A percentile compares a stretch with the other conserved stretches of the same genome.
These are phyloP conservation scores for Penicillium sclerotigenum DNA, from an alignment of 2,329 filamentous ascomycete species.

Conservation along the genomic window DNA sequence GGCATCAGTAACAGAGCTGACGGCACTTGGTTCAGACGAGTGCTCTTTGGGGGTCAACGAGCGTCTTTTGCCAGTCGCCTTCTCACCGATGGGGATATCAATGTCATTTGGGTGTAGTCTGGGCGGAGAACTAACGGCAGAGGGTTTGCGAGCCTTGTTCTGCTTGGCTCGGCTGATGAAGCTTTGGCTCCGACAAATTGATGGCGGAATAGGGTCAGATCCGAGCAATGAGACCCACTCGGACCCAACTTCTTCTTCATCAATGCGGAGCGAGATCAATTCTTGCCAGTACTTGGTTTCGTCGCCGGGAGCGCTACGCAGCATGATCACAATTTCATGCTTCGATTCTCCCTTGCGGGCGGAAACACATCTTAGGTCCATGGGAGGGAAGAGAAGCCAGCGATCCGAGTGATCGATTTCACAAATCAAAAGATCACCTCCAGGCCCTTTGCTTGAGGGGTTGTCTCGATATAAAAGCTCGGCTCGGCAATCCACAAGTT, in stretches of 20 bases:
- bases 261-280: slow-evolving; percentile 70
- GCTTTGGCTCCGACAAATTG: slow-evolving; percentile 53
- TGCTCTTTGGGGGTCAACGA: slow-evolving; percentile 30
- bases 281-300: slow-evolving; percentile 73
- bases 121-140: slow-evolving; percentile 21
- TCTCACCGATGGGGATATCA: slow-evolving; percentile 62
- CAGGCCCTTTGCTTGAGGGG: slow-evolving; percentile 60
- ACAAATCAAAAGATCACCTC: slow-evolving; percentile 86
- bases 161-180: slow-evolving; percentile 48
- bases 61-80: slow-evolving; percentile 44
- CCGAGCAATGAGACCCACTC: slow-evolving; percentile 91
- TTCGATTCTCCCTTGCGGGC: slow-evolving; percentile 71
- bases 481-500: slow-evolving; percentile 82
- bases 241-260: slow-evolving; percentile 70
- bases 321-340: slow-evolving; percentile 79
- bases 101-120: slow-evolving; percentile 50
- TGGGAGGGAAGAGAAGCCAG: slow-evolving; percentile 89
- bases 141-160: slow-evolving; percentile 27
- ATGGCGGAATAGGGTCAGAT: slow-evolving; percentile 60
- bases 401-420: slow-evolving; percentile 74
- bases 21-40: slow-evolving; percentile 33
- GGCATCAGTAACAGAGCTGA: slow-evolving; percentile 29
- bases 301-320: slow-evolving; percentile 63
- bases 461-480: slow-evolving; percentile 86
- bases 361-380: slow-evolving; percentile 70